Base-by-base conservation (phyloP, 345 rosid genomes). In the Cardamine occulta region DNA sequence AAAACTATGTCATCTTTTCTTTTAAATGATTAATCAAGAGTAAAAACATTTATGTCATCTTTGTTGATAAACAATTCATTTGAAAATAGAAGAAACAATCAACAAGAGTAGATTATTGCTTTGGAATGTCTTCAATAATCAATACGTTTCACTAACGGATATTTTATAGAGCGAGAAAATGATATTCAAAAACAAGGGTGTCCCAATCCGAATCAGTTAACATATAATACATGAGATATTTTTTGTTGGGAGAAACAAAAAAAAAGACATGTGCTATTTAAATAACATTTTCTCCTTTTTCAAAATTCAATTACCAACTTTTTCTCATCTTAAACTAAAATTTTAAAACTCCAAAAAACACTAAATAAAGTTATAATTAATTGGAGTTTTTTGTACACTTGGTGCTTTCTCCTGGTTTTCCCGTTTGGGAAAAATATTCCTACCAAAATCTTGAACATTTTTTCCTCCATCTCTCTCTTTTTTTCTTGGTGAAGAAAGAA, bases 381-480 rank as follows among this genome's bases (percentile, higher is more conserved):
- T 24, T 14, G 48, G 44, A 65, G 9, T 17, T 68, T 59, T 60
- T 39, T 72, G 3, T 78, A 78, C 77, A 78, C 63, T 77, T 72
- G 29, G 61, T 24, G 55, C 23, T 59, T 51, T 66, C 76, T 58
- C 73, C 57, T 49, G 31, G 31, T 8, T 51, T 40, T 48, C 61
- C 73, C 80, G 19, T 47, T 72, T 57, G 15, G 62, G 47, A 18
- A 48, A 18, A 3, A 0, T 0, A 6, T 37, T 7, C 69, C 73
- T 72, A 72, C 54, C 68, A 66, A 78, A 58, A 78, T 58, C 68
- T 71, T 18, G 23, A n/a, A 48, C 10, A 11, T 34, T 15, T 14
- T 23, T 34, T 31, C 8, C 11, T 8, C 47, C 17, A n/a, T 17
- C 12, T 64, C 31, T 37, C n/a, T 14, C 23, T 11, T 9, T 6